Evolutionary conservation across 2,329 filamentous ascomycete genomes (phyloP), one percentile per base, ranked within the genome.

Genomic region (Aspergillus sp.): DNA sequence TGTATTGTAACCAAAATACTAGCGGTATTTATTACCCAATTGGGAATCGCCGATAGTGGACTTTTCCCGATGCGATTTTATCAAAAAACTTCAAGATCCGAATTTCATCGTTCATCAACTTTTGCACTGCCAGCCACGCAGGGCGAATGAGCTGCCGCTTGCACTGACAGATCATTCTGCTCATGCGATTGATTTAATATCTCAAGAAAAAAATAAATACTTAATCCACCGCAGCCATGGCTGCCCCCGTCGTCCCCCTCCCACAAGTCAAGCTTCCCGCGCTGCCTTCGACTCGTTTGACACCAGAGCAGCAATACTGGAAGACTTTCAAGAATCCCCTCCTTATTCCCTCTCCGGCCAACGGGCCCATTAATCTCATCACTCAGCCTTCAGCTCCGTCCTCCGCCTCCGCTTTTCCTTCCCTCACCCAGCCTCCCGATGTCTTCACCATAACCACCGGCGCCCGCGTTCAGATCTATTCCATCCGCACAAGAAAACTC

Each of bases 241-340:
- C 90, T 58, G 87, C 90, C 60, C 84, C 89, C 72, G 87, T 95
- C 59, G 81, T 82, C 67, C 86, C 87, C 48, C 74, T 95, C 54
- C 83, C 83, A 66, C 85, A 85, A 66, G 74, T 94, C 62, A 94
- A 89, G 76, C 79, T 94, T 62, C 83, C 91, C 45, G 79, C 86
- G 51, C 88, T 88, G 40, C 90, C 90, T 45, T 84, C 86, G 33
- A 85, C 88, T 42, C 61, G 60, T 39, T 72, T 91, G 38, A 95
- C 91, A 5, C 85, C 90, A 29, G 93, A 98, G 73, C 90, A 97
- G 71, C 81, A 85, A 53, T 97, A 97, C 76, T 98, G 94, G 94
- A 86, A 86, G 63, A 85, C 86, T 9, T 98, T 98, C 75, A 90
- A 88, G 71, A 93, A 90, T 56, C 88, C 90, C 53, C 82, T 95